Percentiles rank a stretch among this genome's conserved stretches.
Evolutionary conservation across 495 filamentous ascomycete genomes (phyloP).

Genomic region (Lasiosphaeria miniovina): DNA sequence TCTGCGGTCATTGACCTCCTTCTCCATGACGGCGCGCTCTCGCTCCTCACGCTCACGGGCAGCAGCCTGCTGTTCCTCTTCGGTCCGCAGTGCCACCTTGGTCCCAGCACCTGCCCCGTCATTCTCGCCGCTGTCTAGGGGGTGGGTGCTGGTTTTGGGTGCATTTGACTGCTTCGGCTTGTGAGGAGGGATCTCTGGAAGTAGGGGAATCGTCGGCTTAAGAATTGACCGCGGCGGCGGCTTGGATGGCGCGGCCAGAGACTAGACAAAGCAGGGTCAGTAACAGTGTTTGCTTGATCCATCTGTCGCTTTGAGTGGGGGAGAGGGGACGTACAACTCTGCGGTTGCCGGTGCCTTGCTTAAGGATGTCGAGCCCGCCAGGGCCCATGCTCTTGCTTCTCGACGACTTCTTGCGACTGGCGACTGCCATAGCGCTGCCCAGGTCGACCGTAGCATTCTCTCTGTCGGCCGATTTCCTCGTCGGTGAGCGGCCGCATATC

Average conservation of each 20-base stretch:
- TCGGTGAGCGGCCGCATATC: constrained; percentile 65
- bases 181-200: constrained; percentile 58
- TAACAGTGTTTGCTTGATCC: neutral
- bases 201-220: constrained; percentile 71
- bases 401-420: constrained; percentile 62
- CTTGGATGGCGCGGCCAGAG: constrained; percentile 42
- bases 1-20: constrained; percentile 66
- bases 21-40: constrained; percentile 62
- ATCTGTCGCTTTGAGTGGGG: no score
- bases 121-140: constrained; percentile 45
- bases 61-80: constrained; percentile 77
- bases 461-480: constrained; percentile 53
- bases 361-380: constrained; percentile 79
- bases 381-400: constrained; percentile 95
- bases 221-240: constrained; percentile 73
- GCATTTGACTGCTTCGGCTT: constrained; percentile 38
- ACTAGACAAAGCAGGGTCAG: constrained; percentile 28
- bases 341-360: constrained; percentile 74
- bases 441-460: constrained; percentile 71
- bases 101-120: constrained; percentile 27
- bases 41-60: constrained; percentile 70
- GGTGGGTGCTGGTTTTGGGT: constrained; percentile 48
- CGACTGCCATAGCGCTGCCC: constrained; percentile 34
- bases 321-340: constrained; percentile 59
- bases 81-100: constrained; percentile 57